Base-by-base conservation (phyloP, 2,329 filamentous ascomycete genomes). In the Xylariaceae sp. region DNA sequence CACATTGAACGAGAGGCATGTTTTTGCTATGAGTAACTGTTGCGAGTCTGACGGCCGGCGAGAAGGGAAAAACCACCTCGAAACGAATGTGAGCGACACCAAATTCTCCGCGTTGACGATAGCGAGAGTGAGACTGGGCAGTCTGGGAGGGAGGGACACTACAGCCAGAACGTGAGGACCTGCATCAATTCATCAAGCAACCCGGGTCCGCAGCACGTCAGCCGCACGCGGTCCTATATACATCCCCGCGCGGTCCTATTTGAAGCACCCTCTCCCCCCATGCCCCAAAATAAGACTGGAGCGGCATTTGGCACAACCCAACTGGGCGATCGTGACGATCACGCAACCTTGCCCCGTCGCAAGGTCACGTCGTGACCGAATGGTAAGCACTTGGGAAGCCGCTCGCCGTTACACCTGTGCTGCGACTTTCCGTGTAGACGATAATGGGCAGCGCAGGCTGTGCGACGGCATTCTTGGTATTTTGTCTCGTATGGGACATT, bases 391-490 rank as follows among this genome's bases (percentile, higher is more conserved):
- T 56, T 51, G 61, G 49, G 65, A 53, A 67, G 62, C 66, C 62
- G 53, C 57, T 51, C 42, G 58, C 59, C 50, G 68, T 70, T 57
- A 63, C 66, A 69, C 69, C 48, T n/a, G 39, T 63, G 44, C 68
- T 72, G 71, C 69, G 65, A 60, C 59, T 61, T 65, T 53, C 70
- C 70, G 70, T 54, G 51, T 65, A 60, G 67, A 71, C 71, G 69
- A 72, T 69, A 72, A 72, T 69, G 17, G 54, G 56, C 44, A 51
- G 47, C 48, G 44, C 55, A 59, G 23, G 63, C 55, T 57, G 63
- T 65, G 55, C 42, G 44, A 65, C 63, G 49, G 50, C 42, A 55
- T 57, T 55, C 10, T 50, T 42, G 55, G 55, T 58, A 51, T 51
- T 54, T 45, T 51, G 61, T 65, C 68, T 71, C 68, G 66, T 70